Percentiles rank a stretch among this genome's conserved stretches.
Evolutionary conservation across 306 rosid species (phyloP).

Genomic region (Cicer arietinum): DNA sequence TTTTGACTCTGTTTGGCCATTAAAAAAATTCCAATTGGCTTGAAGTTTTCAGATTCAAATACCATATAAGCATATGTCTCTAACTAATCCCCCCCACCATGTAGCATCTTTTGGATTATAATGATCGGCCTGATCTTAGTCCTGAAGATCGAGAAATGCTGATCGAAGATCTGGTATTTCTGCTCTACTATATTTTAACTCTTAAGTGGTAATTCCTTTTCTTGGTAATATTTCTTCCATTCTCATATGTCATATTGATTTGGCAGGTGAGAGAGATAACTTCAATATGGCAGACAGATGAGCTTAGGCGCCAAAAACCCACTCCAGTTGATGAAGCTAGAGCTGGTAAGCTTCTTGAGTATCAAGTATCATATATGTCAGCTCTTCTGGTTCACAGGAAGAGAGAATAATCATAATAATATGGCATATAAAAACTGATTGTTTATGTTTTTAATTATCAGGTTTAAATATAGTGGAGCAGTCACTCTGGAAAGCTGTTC

Average conservation of each 20-base stretch:
- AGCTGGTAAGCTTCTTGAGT: slow-evolving; percentile 66
- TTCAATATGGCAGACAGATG: slow-evolving; percentile 98
- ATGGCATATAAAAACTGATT: slow-evolving; percentile 2
- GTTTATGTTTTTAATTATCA: slow-evolving; percentile 41
- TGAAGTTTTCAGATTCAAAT: slow-evolving; percentile 31
- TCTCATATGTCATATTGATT: slow-evolving; percentile 41
- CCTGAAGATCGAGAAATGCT: slow-evolving; percentile 84
- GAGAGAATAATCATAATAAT: slow-evolving; percentile 19
- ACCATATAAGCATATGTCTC: slow-evolving; percentile 35
- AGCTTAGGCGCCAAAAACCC: slow-evolving; percentile 89
- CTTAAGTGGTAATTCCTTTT: slow-evolving; percentile 11
- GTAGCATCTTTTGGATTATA: slow-evolving; percentile 88
- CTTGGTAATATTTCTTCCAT: slow-evolving; percentile 26
- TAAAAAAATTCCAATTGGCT: background rate
- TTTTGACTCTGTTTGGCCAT: slow-evolving; percentile 18
- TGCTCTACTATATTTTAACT: slow-evolving; percentile 44
- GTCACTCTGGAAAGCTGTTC: slow-evolving; percentile 97
- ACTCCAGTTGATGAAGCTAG: slow-evolving; percentile 98
- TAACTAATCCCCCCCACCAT: slow-evolving; percentile 37
- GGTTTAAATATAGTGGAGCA: slow-evolving; percentile 97
- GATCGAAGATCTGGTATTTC: slow-evolving; percentile 90
- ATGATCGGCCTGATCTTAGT: slow-evolving; percentile 84
- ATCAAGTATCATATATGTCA: slow-evolving; percentile 31
- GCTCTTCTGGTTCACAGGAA: slow-evolving; percentile 34
- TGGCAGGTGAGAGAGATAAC: slow-evolving; percentile 92